phyloP scores from a whole-genome alignment of 805 yeast genomes.

The Monosporozyma siamensis region DNA sequence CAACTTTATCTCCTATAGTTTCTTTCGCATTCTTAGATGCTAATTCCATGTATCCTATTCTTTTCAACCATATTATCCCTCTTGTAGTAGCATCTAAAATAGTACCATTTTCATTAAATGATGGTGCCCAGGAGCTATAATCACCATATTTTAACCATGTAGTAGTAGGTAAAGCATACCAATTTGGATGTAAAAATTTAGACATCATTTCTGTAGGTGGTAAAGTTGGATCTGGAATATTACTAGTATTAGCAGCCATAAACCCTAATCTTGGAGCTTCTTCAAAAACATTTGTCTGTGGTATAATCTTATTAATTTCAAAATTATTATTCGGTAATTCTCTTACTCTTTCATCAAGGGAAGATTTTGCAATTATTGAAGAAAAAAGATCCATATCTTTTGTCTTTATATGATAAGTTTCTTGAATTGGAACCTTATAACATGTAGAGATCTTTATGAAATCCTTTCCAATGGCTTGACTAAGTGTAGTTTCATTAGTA shows the following conservation, averaged over 20 bases:
- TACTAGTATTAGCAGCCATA: slow-evolving; percentile 37
- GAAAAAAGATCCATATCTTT: slow-evolving; percentile 73
- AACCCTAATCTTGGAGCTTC: slow-evolving; percentile 37
- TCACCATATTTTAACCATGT: slow-evolving; percentile 52
- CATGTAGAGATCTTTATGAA: slow-evolving; percentile 49
- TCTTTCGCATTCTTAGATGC: slow-evolving; percentile 11
- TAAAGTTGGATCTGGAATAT: slow-evolving; percentile 41
- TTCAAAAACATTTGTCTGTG: slow-evolving; percentile 33
- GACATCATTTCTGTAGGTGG: slow-evolving; percentile 47
- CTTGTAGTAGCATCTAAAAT: slow-evolving; percentile 43
- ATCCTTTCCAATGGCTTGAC: slow-evolving; percentile 42
- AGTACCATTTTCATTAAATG: slow-evolving; percentile 48
- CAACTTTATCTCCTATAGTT: no score
- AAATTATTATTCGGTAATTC: slow-evolving; percentile 55
- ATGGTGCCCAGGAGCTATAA: slow-evolving; percentile 54
- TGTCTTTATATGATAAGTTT: slow-evolving; percentile 52
- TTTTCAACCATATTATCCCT: slow-evolving; percentile 46
- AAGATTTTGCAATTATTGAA: slow-evolving; percentile 58
- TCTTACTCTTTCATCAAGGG: slow-evolving; percentile 65
- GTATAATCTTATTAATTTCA: slow-evolving; percentile 56
- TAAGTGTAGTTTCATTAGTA: slow-evolving; percentile 25
- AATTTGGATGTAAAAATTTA: slow-evolving; percentile 49
- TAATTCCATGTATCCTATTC: slow-evolving; percentile 39
- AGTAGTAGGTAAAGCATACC: slow-evolving; percentile 56
- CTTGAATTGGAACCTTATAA: slow-evolving; percentile 47